Conservation (phyloP, 805 yeast species). For the Ogataea populi-albae region DNA sequence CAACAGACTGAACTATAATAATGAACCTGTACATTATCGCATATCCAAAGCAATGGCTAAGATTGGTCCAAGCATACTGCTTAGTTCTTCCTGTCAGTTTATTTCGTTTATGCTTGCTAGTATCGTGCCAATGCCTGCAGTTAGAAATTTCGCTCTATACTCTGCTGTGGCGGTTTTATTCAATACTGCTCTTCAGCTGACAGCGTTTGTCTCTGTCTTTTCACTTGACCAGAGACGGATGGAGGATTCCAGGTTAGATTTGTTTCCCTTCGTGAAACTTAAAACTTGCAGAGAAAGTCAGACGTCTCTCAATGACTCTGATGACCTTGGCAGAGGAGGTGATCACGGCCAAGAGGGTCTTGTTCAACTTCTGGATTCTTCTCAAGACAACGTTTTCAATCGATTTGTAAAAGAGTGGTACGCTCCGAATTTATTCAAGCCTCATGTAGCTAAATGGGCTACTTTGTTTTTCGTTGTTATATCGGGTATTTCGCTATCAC, state of each 20-base stretch:
- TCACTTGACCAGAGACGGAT: conserved; percentile 62
- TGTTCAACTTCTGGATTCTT: conserved; percentile 22
- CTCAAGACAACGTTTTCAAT: conserved; percentile 33
- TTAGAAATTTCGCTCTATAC: conserved; percentile 85
- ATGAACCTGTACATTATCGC: conserved; percentile 52
- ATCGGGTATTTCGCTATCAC: conserved; percentile 65
- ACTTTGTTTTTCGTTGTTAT: conserved; percentile 55
- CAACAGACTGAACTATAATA: conserved; percentile 36
- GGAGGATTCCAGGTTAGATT: conserved; percentile 58
- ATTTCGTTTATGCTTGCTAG: conserved; percentile 77
- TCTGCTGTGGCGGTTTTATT: conserved; percentile 82
- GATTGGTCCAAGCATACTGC: conserved; percentile 83
- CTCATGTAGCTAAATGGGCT: conserved; percentile 45
- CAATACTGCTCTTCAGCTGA: conserved; percentile 75
- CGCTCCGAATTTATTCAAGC: conserved; percentile 57
- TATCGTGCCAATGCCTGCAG: conserved; percentile 92
- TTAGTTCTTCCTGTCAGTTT: conserved; percentile 77
- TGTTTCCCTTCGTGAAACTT: conserved; percentile 52
- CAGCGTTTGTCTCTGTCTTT: conserved; percentile 73
- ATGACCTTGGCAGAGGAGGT: conserved; percentile 9
- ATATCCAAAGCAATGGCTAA: conserved; percentile 63
- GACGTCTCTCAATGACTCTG: conserved; percentile 15
- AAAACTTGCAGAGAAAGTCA: conserved; percentile 2
- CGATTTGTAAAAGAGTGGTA: conserved; percentile 44
- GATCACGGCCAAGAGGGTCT: conserved; percentile 19